Percentiles rank a stretch among this genome's conserved stretches.
These are phyloP conservation scores for Cladosporium velox DNA, from an alignment of 2,329 filamentous ascomycete genomes.

Conservation along the genomic window DNA sequence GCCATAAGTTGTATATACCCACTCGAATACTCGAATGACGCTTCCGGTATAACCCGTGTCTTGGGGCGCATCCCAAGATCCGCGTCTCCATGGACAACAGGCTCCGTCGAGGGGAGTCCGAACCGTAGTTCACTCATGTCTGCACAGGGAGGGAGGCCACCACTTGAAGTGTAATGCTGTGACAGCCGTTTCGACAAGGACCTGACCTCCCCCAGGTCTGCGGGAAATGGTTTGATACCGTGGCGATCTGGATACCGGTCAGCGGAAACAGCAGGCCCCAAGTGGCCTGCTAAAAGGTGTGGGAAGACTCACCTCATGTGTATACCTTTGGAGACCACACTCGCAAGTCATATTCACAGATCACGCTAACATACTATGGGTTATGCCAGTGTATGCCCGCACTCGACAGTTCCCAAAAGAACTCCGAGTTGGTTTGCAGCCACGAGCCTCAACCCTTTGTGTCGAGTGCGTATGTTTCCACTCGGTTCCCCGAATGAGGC, in stretches of 20 bases:
- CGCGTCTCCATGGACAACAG: neutral
- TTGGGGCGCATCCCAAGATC: neutral
- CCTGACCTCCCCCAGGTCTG: neutral
- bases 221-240: neutral
- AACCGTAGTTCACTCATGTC: neutral
- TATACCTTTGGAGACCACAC: neutral
- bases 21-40: neutral
- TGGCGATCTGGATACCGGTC: neutral
- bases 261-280: neutral
- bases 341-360: neutral
- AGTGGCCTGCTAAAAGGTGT: neutral
- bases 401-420: neutral
- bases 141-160: neutral
- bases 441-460: neutral
- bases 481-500: neutral
- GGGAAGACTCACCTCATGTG: neutral
- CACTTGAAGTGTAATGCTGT: neutral
- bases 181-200: neutral
- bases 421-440: neutral
- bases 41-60: neutral
- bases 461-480: conserved; percentile 3
- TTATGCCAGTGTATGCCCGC: neutral
- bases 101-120: neutral
- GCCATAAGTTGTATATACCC: neutral
- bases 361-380: neutral